Percentiles rank a stretch among this genome's conserved stretches.
These are phyloP conservation scores for Arxiozyma heterogenica DNA, from an alignment of 1,139 yeast genomes.

Conservation along the genomic window DNA sequence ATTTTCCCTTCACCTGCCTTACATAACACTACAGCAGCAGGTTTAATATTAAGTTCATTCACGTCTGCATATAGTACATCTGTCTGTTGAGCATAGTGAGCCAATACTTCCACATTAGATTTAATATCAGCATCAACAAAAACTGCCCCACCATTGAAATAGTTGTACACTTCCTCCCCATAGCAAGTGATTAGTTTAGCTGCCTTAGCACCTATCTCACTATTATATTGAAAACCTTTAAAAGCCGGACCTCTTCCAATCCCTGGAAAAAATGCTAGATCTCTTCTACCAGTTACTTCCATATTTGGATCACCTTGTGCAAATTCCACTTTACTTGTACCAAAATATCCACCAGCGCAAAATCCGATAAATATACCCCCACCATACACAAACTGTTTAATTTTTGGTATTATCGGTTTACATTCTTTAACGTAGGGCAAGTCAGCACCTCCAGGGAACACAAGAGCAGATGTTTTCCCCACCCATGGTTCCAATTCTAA, in stretches of 20 bases:
- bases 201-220: constrained; percentile 68
- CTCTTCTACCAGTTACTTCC: constrained; percentile 83
- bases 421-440: constrained; percentile 57
- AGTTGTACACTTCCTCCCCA: constrained; percentile 26
- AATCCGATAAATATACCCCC: constrained; percentile 85
- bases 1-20: constrained; percentile 68
- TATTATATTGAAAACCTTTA: constrained; percentile 68
- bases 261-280: constrained; percentile 75
- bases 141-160: constrained; percentile 80
- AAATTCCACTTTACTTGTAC: constrained; percentile 68
- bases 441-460: constrained; percentile 96
- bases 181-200: constrained; percentile 39
- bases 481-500: constrained; percentile 83
- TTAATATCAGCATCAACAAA: constrained; percentile 64
- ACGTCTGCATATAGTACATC: constrained; percentile 36
- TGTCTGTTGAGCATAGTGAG: constrained; percentile 45
- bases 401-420: constrained; percentile 55
- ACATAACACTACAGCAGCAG: constrained; percentile 66
- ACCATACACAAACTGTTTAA: constrained; percentile 53
- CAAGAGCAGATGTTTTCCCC: constrained; percentile 64
- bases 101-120: constrained; percentile 59
- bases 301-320: constrained; percentile 58
- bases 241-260: constrained; percentile 72
- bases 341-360: constrained; percentile 96
- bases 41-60: constrained; percentile 14